phyloP scores from a whole-genome alignment of 495 filamentous ascomycete species.

The Pseudomonodictys pantanalensis region DNA sequence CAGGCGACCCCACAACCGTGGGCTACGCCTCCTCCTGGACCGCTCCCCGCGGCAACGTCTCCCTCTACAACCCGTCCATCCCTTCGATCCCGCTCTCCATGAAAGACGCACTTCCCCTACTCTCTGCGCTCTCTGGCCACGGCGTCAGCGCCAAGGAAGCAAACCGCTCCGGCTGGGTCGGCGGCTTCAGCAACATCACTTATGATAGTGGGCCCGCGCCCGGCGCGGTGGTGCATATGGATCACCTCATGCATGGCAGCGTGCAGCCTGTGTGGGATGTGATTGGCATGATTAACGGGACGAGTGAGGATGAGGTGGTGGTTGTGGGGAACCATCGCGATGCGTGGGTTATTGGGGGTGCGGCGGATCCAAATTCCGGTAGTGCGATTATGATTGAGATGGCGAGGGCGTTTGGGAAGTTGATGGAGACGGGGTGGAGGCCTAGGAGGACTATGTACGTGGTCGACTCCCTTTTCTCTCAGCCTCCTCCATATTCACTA shows the following conservation, averaged over 20 bases:
- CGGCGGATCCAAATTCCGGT: constrained; percentile 26
- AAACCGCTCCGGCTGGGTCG: constrained; percentile 35
- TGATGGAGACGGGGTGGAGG: constrained; percentile 25
- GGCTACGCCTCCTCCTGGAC: constrained; percentile 36
- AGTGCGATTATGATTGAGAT: constrained; percentile 26
- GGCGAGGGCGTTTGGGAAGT: constrained; percentile 23
- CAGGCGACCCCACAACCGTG: constrained; percentile 39
- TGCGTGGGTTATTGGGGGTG: constrained; percentile 27
- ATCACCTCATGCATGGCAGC: constrained; percentile 31
- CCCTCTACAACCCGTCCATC: constrained; percentile 32
- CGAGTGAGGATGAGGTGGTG: constrained; percentile 34
- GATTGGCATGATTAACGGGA: constrained; percentile 41
- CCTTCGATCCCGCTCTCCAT: constrained; percentile 39
- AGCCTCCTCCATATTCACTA: background rate
- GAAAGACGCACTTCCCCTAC: constrained; percentile 35
- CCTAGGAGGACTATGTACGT: constrained; percentile 26
- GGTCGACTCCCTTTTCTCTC: background rate
- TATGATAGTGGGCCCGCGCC: constrained; percentile 38
- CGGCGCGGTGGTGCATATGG: constrained; percentile 26
- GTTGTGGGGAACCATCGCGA: constrained; percentile 28
- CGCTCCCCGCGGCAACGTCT: constrained; percentile 25
- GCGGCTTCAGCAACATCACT: constrained; percentile 32
- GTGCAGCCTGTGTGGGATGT: constrained; percentile 38
- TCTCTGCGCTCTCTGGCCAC: constrained; percentile 36
- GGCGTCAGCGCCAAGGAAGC: constrained; percentile 34